Conservation (phyloP, 192 early-diverging fungal genomes). For the Mortierella claussenii region DNA sequence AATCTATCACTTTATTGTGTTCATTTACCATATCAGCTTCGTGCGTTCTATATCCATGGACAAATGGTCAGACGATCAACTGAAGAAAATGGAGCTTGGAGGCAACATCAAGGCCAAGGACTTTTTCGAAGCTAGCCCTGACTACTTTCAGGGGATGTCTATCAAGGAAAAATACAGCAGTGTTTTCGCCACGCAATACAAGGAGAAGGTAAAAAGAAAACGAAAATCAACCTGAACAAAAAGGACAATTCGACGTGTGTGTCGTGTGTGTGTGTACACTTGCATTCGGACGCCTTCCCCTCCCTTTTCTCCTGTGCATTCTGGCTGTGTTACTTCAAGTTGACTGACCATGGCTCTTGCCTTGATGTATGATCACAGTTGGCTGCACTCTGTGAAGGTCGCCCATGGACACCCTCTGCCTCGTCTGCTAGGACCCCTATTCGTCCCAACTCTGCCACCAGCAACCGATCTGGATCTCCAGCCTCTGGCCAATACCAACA, state of each 20-base stretch:
- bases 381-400: slow-evolving; percentile 68
- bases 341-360: too few species aligned
- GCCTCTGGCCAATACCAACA: slow-evolving; percentile 26
- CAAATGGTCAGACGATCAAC: slow-evolving; percentile 94
- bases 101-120: slow-evolving; percentile 88
- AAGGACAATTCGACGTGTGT: too few species aligned
- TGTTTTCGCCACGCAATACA: slow-evolving; percentile 86
- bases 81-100: slow-evolving; percentile 93
- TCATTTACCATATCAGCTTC: too few species aligned
- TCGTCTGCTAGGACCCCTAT: slow-evolving; percentile 36
- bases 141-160: slow-evolving; percentile 77
- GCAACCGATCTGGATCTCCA: slow-evolving; percentile 38
- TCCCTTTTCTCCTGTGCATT: too few species aligned
- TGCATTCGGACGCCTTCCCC: too few species aligned
- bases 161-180: slow-evolving; percentile 90
- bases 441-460: slow-evolving; percentile 39
- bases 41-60: slow-evolving; percentile 99
- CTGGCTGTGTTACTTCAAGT: too few species aligned
- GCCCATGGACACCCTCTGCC: slow-evolving; percentile 64
- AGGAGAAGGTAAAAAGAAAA: slow-evolving; percentile 78
- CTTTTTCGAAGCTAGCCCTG: slow-evolving; percentile 87
- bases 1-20: too few species aligned
- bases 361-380: too few species aligned
- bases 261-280: too few species aligned
- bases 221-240: background rate